These are phyloP conservation scores for Bisporella sp. DNA, from an alignment of 2,329 filamentous ascomycete species.

Conservation along the genomic window DNA sequence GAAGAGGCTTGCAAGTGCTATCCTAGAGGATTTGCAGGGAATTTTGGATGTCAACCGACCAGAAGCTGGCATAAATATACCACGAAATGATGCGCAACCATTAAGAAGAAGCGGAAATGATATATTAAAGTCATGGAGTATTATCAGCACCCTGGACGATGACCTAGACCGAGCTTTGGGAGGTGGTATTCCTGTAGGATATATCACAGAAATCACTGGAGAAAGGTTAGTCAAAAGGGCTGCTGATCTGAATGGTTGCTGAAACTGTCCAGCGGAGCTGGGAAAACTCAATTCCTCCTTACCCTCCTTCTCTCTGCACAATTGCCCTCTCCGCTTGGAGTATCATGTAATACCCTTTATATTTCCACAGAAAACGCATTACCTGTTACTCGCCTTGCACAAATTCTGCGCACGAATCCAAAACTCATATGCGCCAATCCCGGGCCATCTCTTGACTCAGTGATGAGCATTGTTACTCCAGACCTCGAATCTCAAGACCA, in stretches of 20 bases:
- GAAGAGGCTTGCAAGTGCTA: conserved; percentile 60
- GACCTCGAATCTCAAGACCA: conserved; percentile 95
- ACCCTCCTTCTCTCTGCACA: conserved; percentile 79
- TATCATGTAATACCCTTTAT: conserved; percentile 74
- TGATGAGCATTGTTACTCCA: conserved; percentile 75
- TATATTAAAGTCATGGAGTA: conserved; percentile 38
- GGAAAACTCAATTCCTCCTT: conserved; percentile 91
- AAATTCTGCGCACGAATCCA: conserved; percentile 67
- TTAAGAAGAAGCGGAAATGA: conserved; percentile 29
- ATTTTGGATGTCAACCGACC: conserved; percentile 33
- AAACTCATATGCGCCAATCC: conserved; percentile 39
- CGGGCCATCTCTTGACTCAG: conserved; percentile 61
- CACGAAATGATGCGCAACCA: background rate
- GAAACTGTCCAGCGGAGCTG: conserved; percentile 56
- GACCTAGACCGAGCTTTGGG: conserved; percentile 63
- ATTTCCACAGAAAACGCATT: conserved; percentile 88
- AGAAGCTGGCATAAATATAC: conserved; percentile 3
- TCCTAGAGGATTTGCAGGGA: conserved; percentile 60
- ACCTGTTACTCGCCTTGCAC: conserved; percentile 71
- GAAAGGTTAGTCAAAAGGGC: conserved; percentile 55
- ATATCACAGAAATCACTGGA: conserved; percentile 83
- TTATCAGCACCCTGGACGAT: conserved; percentile 75
- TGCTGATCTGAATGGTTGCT: conserved; percentile 7
- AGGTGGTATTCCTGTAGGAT: conserved; percentile 75
- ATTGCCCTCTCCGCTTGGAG: conserved; percentile 65